phyloP scores from a whole-genome alignment of 257 asterid genomes.

The Scutellaria galericulata region DNA sequence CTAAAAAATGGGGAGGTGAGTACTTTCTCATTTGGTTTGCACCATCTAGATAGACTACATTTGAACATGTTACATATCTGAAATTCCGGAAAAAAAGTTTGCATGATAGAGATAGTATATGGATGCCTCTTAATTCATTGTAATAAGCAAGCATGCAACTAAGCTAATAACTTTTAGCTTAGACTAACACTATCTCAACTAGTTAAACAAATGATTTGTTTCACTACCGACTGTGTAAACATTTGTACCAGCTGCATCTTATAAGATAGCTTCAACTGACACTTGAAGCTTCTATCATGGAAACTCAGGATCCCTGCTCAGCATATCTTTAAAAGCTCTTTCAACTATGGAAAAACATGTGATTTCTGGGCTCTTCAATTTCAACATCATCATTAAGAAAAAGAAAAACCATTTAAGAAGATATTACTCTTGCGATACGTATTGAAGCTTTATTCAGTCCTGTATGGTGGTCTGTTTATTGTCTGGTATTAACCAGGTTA shows the following conservation, averaged over 20 bases:
- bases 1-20: slow-evolving; percentile 97
- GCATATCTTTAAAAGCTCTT: neutral
- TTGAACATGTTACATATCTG: slow-evolving; percentile 9
- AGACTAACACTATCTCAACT: slow-evolving; percentile 10
- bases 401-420: neutral
- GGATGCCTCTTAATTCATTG: neutral
- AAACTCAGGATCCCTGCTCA: neutral
- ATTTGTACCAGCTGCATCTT: neutral
- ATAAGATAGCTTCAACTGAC: slow-evolving; percentile 1
- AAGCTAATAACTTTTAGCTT: neutral
- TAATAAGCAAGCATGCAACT: slow-evolving; percentile 10
- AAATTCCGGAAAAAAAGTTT: neutral
- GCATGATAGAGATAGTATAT: neutral
- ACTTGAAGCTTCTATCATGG: neutral
- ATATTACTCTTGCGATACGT: neutral
- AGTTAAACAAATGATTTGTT: slow-evolving; percentile 5
- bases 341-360: neutral
- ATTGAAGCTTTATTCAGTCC: slow-evolving; percentile 4
- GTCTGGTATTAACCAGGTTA: neutral
- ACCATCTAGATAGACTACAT: neutral
- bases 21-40: neutral
- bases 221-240: neutral
- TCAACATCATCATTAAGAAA: neutral
- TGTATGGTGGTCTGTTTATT: slow-evolving; percentile 1
- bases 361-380: neutral